Conservation (phyloP, 495 filamentous ascomycete species). For the Penicillium paradoxum region DNA sequence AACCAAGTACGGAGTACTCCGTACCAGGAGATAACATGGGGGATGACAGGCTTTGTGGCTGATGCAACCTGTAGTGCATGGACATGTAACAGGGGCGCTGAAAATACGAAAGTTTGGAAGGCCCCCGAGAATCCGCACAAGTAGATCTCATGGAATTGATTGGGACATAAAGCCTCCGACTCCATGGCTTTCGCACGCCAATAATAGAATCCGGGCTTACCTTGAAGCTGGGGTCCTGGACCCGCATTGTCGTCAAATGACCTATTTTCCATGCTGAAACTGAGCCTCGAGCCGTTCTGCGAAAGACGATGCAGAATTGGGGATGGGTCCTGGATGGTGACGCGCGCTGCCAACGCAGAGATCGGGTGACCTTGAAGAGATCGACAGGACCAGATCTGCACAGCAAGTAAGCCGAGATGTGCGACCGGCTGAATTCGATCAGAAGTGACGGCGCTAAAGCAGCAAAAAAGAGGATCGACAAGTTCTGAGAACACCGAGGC, state of each 20-base stretch:
- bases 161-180: slow-evolving; percentile 6
- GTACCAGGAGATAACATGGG: slow-evolving; percentile 1
- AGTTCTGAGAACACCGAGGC: background rate
- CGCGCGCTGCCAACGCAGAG: slow-evolving; percentile 40
- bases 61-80: slow-evolving; percentile 10
- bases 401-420: slow-evolving; percentile 18
- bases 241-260: slow-evolving; percentile 25
- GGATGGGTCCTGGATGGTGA: slow-evolving; percentile 10
- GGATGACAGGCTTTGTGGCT: slow-evolving; percentile 7
- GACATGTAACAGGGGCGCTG: slow-evolving; percentile 7
- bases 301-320: slow-evolving; percentile 4
- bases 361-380: slow-evolving; percentile 37
- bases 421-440: slow-evolving; percentile 3
- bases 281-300: slow-evolving; percentile 6
- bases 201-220: slow-evolving; percentile 17
- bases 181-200: background rate
- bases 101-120: slow-evolving; percentile 6
- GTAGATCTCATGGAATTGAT: slow-evolving; percentile 11
- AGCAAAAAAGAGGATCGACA: background rate
- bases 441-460: slow-evolving; percentile 1
- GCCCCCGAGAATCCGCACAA: background rate
- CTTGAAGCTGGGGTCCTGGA: slow-evolving; percentile 18
- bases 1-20: slow-evolving; percentile 1
- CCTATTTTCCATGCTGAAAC: slow-evolving; percentile 17
- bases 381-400: slow-evolving; percentile 31